Base-by-base conservation (phyloP, 495 filamentous ascomycete genomes). In the Recurvomyces mirabilis region DNA sequence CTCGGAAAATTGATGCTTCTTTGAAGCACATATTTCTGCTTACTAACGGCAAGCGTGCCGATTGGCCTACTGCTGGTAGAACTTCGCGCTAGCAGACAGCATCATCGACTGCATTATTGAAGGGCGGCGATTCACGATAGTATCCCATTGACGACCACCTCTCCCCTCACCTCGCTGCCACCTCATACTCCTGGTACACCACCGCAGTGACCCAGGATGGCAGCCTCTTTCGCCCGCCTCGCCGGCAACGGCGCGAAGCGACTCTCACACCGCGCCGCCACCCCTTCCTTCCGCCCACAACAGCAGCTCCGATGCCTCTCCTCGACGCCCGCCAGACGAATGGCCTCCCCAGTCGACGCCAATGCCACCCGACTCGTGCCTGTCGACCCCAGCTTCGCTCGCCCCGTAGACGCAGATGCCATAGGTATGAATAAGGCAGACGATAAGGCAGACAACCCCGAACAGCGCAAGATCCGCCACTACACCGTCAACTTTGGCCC, bases 401-500 rank as follows among this genome's bases (percentile, higher is more conserved):
- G 66, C 29, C 61, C 70, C 32, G 62, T 70, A 53, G 65, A 78
- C 61, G 63, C 68, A 40, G 59, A 63, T 38, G 60, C 64, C 39
- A 58, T 69, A 45, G 68, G 72, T 26, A 41, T 59, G 38, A 58
- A 65, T 7, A 58, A 61, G 47, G 65, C 67, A 33, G 74, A 77
- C 50, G n/a, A n/a, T n/a, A n/a, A n/a, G n/a, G n/a, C n/a, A n/a
- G n/a, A n/a, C n/a, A n/a, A n/a, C n/a, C 67, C 67, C 38, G 66
- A 74, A 51, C 49, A 78, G 59, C 78, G 93, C 59, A 95, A 94
- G 72, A 85, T 96, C 52, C 75, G 93, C 53, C 93, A 99, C 65
- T 99, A 99, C 69, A 99, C 93, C 4, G 89, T 99, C 71, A 99
- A 99, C 70, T 99, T 99, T 58, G 93, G 93, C 54, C 93, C 93